phyloP scores from a whole-genome alignment of 1,284 basidiomycete genomes.

The Hypsizygus ulmarius region DNA sequence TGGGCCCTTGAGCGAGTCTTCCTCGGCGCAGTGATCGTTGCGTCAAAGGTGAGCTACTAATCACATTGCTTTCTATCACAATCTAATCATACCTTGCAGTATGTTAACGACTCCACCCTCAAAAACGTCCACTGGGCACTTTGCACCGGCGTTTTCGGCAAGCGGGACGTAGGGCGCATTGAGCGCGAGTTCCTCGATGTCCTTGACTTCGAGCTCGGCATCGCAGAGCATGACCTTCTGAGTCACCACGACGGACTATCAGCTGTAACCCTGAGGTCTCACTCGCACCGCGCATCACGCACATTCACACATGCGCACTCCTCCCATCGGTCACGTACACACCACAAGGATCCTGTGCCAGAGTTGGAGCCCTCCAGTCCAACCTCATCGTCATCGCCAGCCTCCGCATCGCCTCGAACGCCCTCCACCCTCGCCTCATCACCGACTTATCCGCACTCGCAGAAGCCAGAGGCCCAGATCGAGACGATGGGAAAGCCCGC shows the following conservation, averaged over 20 bases:
- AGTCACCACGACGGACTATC: slow-evolving; percentile 56
- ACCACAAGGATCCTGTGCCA: slow-evolving; percentile 25
- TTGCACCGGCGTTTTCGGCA: slow-evolving; percentile 76
- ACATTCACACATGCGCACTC: slow-evolving; percentile 19
- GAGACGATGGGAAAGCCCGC: slow-evolving; percentile 11
- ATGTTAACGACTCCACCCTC: slow-evolving; percentile 70
- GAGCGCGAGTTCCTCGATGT: slow-evolving; percentile 77
- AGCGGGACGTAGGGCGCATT: slow-evolving; percentile 72
- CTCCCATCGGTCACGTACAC: slow-evolving; percentile 20
- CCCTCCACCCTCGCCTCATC: slow-evolving; percentile 30
- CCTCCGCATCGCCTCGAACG: slow-evolving; percentile 35
- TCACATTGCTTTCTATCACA: slow-evolving; percentile 5
- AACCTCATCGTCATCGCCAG: slow-evolving; percentile 32
- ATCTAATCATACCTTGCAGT: slow-evolving; percentile 37
- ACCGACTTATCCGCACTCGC: slow-evolving; percentile 23
- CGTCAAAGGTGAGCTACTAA: slow-evolving; percentile 58
- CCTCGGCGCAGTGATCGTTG: slow-evolving; percentile 67
- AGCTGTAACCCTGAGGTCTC: slow-evolving; percentile 27
- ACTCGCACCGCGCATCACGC: slow-evolving; percentile 18
- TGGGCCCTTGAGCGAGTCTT: slow-evolving; percentile 79
- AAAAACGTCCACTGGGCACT: slow-evolving; percentile 78
- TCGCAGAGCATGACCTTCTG: slow-evolving; percentile 62
- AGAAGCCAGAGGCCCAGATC: slow-evolving; percentile 14
- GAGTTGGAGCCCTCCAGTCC: slow-evolving; percentile 37
- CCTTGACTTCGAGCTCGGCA: slow-evolving; percentile 64